Base-by-base conservation (phyloP, 2,329 filamentous ascomycete species). In the Akanthomyces lecanii region DNA sequence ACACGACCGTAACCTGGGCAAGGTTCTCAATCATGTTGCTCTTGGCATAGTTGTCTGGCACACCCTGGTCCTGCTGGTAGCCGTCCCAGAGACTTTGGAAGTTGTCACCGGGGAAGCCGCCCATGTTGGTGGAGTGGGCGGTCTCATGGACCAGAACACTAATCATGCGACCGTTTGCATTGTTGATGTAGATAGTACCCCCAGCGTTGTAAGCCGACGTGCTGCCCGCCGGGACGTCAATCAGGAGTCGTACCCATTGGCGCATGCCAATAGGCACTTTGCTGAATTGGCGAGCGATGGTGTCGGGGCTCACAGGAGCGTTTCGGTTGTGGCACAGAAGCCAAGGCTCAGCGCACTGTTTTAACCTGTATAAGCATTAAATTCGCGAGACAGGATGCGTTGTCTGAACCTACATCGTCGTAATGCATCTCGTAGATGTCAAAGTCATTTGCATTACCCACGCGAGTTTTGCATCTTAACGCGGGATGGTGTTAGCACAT, bases 21-120 rank as follows among this genome's bases (percentile, higher is more conserved):
- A 62, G 42, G n/a, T 62, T 57, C 12, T 62, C 60, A 11, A 57
- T 57, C 44, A 57, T 57, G 60, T 62, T 62, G 21, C 30, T 44
- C 48, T 44, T 23, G 30, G 60, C 60, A 11, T 62, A 62, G 44
- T 56, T 50, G n/a, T 62, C 60, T 1, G 52, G 60, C 10, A 62
- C 60, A n/a, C 42, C 60, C 4, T 28, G 25, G 11, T 62, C 51
- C 28, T 62, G 18, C 10, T 55, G n/a, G 18, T 62, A 62, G 16
- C 59, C 52, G n/a, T 40, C 42, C 38, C 51, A 62, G 18, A 55
- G 51, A 42, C 44, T 42, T 3, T 62, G 23, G 42, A 48, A 62
- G 50, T 62, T 54, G 50, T 54, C 59, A 18, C 28, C 28, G 3
- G 50, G 50, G 44, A 62, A 62, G 38, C 52, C 59, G 11, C 57